Evolutionary conservation across 345 rosid genomes (phyloP).

Genomic region (Clausena lansium): DNA sequence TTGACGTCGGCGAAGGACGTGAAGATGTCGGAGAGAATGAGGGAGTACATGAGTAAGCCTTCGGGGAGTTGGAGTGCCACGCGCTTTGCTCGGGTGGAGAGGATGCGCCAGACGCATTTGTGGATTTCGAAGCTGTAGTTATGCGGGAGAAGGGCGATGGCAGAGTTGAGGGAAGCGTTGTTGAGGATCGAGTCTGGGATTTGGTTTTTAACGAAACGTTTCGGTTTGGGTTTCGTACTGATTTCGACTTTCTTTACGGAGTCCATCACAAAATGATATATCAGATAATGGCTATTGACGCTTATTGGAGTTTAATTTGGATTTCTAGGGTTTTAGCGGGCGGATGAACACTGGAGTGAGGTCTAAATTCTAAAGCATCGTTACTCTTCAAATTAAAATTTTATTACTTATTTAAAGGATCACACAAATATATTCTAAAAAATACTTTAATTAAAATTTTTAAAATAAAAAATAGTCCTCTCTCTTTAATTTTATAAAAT

Average conservation of each 20-base stretch:
- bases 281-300: background rate
- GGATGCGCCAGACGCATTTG: slow-evolving; percentile 80
- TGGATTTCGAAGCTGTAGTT: slow-evolving; percentile 89
- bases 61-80: slow-evolving; percentile 89
- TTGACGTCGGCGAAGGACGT: slow-evolving; percentile 58
- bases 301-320: too few relatives aligned
- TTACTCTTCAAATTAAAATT: too few relatives aligned
- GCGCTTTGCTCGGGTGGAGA: slow-evolving; percentile 55
- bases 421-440: too few relatives aligned
- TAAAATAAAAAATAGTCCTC: too few relatives aligned
- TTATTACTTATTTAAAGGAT: too few relatives aligned
- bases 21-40: slow-evolving; percentile 84
- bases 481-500: too few relatives aligned
- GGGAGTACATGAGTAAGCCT: slow-evolving; percentile 87
- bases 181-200: slow-evolving; percentile 82
- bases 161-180: slow-evolving; percentile 73
- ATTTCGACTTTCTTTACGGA: background rate
- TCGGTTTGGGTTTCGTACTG: slow-evolving; percentile 48
- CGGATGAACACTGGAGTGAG: background rate
- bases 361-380: too few relatives aligned
- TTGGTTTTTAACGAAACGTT: slow-evolving; percentile 79
- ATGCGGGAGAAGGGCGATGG: slow-evolving; percentile 68
- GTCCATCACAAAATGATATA: slow-evolving; percentile 8
- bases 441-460: too few relatives aligned
- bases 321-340: background rate